Evolutionary conservation across 441 rosid species (phyloP).

Genomic region (Arabidopsis hybrid): DNA sequence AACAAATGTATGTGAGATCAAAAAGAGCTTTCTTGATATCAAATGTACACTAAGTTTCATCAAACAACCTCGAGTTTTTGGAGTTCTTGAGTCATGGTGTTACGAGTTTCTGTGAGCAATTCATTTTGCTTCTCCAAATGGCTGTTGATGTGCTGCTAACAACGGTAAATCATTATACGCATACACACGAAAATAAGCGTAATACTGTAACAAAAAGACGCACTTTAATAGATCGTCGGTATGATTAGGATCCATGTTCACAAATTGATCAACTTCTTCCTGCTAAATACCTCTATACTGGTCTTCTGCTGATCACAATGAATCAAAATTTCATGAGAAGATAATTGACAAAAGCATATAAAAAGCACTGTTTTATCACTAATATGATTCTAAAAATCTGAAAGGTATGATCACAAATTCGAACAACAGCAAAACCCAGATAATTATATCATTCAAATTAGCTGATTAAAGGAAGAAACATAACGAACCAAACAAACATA

Average conservation of each 20-base stretch:
- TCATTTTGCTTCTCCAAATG: conserved; percentile 15
- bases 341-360: background rate
- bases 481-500: background rate
- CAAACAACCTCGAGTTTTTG: conserved; percentile 10
- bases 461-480: background rate
- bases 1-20: too few relatives aligned
- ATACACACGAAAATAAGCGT: background rate
- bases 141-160: background rate
- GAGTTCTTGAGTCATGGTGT: background rate
- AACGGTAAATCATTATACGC: background rate
- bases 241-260: conserved; percentile 19
- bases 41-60: background rate
- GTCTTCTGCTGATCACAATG: background rate
- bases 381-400: background rate
- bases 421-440: too few relatives aligned
- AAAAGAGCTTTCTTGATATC: conserved; percentile 1
- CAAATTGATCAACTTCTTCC: background rate
- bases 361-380: background rate
- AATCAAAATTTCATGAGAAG: background rate
- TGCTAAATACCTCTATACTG: too few relatives aligned
- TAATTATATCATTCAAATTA: too few relatives aligned
- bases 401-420: background rate
- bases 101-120: background rate
- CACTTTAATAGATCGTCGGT: background rate
- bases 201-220: background rate